A percentile compares a stretch with the other conserved stretches of the same genome.
These are phyloP conservation scores for Tricholoma bakamatsutake DNA, from an alignment of 768 basidiomycete genomes.

Conservation along the genomic window DNA sequence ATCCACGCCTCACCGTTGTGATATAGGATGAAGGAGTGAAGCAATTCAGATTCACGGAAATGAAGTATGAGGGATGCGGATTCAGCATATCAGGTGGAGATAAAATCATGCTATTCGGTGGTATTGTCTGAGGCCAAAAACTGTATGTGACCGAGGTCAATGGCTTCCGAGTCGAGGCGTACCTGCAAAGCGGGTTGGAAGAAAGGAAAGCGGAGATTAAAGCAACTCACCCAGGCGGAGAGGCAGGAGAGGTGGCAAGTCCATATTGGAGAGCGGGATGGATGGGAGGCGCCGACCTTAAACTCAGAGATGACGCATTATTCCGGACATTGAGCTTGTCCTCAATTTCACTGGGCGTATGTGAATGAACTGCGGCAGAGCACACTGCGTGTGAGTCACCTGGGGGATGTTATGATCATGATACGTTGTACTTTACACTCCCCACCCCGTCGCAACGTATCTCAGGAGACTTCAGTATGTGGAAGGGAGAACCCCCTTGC, in stretches of 20 bases:
- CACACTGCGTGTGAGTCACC: constrained; percentile 5
- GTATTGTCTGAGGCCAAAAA: constrained; percentile 29
- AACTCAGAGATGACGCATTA: constrained; percentile 13
- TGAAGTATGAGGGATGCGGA: constrained; percentile 34
- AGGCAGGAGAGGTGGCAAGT: constrained; percentile 12
- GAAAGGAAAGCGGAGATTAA: neutral
- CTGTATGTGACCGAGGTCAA: constrained; percentile 30
- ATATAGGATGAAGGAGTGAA: constrained; percentile 45
- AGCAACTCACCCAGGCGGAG: constrained; percentile 22
- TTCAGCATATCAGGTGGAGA: constrained; percentile 20
- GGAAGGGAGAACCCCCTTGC: too few relatives aligned
- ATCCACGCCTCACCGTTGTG: constrained; percentile 35
- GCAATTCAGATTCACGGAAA: constrained; percentile 43
- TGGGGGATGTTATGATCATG: constrained; percentile 21
- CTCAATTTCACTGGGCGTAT: constrained; percentile 5
- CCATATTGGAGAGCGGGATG: constrained; percentile 22
- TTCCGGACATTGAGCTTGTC: constrained; percentile 7
- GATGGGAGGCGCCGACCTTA: constrained; percentile 20
- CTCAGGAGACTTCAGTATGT: neutral
- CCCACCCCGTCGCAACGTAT: neutral
- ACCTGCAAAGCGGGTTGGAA: constrained; percentile 11
- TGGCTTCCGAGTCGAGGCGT: constrained; percentile 23
- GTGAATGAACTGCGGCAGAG: neutral
- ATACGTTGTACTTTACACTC: neutral
- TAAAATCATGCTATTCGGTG: constrained; percentile 34